Evolutionary conservation across 2,329 filamentous ascomycete genomes (phyloP), one percentile per base, ranked within the genome.

Genomic region (Epichloe sibirici): DNA sequence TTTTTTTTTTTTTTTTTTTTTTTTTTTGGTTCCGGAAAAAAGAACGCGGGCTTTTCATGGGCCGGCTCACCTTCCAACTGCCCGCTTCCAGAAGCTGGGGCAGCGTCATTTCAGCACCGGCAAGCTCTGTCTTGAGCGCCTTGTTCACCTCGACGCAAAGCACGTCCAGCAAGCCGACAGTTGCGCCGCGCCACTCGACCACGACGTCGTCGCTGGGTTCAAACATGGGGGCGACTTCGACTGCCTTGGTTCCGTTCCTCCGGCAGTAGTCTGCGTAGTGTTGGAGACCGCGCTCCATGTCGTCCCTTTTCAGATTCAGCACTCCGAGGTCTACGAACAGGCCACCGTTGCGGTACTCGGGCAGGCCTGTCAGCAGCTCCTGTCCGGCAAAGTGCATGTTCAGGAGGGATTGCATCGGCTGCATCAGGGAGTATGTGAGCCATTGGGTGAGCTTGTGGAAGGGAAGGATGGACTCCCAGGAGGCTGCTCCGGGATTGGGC

Each of bases 401-500:
- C 61, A 95, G 81, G 23, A 95, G 69, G 58, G 82, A 86, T 52
- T 84, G 81, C 85, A 95, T 94, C 0, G 90, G 90, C 25, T 90
- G 85, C 87, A 94, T 94, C 52, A 96, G 78, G 2, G 89, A 95
- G 70, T 95, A 95, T 48, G 86, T 88, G 52, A 96, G 83, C 90
- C 90, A 96, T 68, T 95, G 90, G 0, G 90, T 94, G 38, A 95
- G 78, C 70, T 95, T 95, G 74, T 96, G 90, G 72, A 95, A 95
- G 0, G 90, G 90, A 11, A 91, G 80, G 56, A 94, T 90, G 0
- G 78, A 85, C 64, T 90, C 84, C 85, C 86, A 90, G 2, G 65
- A 62, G 4, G 80, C 75, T 3, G 53, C 38, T 7, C 78, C 80
- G 1, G 62, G 58, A 45, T 76, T 73, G 1, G 90, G 89, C 81